These are phyloP conservation scores for Musa itinerans DNA, from an alignment of 176 grass and related monocot genomes.

Conservation along the genomic window DNA sequence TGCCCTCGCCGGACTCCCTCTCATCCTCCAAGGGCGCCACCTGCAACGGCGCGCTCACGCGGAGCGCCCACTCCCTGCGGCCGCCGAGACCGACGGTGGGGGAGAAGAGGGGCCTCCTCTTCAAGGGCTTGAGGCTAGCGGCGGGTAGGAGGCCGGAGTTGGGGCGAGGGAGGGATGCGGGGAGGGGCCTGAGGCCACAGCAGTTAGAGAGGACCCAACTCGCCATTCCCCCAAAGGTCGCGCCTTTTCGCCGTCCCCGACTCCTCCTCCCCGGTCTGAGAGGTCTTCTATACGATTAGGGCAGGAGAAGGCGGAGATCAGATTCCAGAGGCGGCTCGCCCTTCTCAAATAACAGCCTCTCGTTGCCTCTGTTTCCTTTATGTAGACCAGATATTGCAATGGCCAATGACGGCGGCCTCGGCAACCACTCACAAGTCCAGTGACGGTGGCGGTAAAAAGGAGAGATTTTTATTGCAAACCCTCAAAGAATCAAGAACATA, in stretches of 20 bases:
- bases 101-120: conserved; percentile 16
- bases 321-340: too few species aligned
- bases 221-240: conserved; percentile 38
- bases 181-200: conserved; percentile 56
- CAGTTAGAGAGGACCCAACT: conserved; percentile 55
- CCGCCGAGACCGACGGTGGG: conserved; percentile 12
- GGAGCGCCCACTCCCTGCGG: conserved; percentile 67
- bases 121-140: conserved; percentile 28
- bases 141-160: conserved; percentile 29
- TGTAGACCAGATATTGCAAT: too few species aligned
- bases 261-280: background rate
- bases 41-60: conserved; percentile 45
- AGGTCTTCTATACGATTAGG: background rate
- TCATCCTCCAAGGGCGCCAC: conserved; percentile 21
- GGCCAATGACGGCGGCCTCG: too few species aligned
- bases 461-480: too few species aligned
- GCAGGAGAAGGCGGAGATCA: too few species aligned
- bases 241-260: background rate
- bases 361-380: too few species aligned
- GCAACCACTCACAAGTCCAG: too few species aligned
- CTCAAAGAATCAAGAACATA: too few species aligned
- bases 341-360: too few species aligned
- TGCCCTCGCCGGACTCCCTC: conserved; percentile 1
- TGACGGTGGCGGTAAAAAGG: too few species aligned
- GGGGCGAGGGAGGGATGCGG: conserved; percentile 29